phyloP scores from a whole-genome alignment of 768 basidiomycete genomes.

The Suillus cothurnatus region DNA sequence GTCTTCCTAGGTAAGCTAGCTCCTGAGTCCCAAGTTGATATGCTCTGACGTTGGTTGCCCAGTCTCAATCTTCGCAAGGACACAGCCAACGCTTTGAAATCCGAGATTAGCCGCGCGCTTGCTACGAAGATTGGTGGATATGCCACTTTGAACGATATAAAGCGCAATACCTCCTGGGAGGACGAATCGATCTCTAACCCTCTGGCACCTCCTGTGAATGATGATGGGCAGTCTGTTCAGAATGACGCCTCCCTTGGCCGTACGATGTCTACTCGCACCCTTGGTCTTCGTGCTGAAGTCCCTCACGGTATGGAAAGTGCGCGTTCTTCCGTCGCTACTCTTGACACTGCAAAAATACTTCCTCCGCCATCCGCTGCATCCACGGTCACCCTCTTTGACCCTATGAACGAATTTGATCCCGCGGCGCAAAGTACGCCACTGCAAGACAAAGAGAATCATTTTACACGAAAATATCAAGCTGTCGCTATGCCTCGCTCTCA shows the following conservation, averaged over 20 bases:
- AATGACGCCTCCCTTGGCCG: conserved; percentile 29
- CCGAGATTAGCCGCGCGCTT: conserved; percentile 54
- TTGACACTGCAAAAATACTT: conserved; percentile 31
- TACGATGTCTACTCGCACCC: conserved; percentile 45
- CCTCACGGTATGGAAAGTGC: conserved; percentile 50
- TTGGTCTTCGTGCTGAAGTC: conserved; percentile 53
- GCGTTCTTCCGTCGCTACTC: conserved; percentile 52
- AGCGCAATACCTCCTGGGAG: conserved; percentile 52
- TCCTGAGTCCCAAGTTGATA: neutral
- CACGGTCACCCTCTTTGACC: conserved; percentile 62
- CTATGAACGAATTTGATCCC: conserved; percentile 23
- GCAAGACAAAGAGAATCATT: conserved; percentile 40
- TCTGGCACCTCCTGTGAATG: conserved; percentile 41
- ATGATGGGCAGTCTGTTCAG: conserved; percentile 30
- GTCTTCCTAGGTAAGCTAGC: conserved; percentile 61
- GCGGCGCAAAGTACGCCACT: conserved; percentile 60
- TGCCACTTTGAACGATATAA: conserved; percentile 40
- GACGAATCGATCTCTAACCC: conserved; percentile 41
- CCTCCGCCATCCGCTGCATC: conserved; percentile 58
- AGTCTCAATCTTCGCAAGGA: conserved; percentile 68
- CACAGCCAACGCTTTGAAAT: conserved; percentile 55
- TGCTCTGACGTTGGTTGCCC: conserved; percentile 12
- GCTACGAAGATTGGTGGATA: conserved; percentile 45
- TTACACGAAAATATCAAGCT: conserved; percentile 21
- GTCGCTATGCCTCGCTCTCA: conserved; percentile 22